Percentiles rank a stretch among this genome's conserved stretches.
These are phyloP conservation scores for Gleditsia sinensis DNA, from an alignment of 306 rosid species.

Conservation along the genomic window DNA sequence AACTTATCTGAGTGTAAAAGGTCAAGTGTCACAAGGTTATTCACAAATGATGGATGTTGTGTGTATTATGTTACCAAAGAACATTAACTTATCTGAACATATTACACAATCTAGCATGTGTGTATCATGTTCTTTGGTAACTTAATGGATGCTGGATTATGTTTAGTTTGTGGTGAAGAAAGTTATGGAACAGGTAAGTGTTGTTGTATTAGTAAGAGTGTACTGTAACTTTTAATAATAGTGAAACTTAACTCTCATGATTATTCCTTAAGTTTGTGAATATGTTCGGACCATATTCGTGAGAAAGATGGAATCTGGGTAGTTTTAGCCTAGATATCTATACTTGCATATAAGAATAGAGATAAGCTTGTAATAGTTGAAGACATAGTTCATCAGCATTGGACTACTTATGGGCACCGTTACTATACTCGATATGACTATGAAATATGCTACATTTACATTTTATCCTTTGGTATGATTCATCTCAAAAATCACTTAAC, in stretches of 20 bases:
- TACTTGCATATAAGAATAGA: constrained; percentile 84
- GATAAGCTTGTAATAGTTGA: constrained; percentile 90
- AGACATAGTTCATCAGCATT: constrained; percentile 93
- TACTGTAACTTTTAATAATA: not conserved
- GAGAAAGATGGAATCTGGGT: constrained; percentile 99
- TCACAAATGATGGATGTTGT: no score
- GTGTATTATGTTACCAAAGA: no score
- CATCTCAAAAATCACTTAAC: constrained; percentile 26
- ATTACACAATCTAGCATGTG: no score
- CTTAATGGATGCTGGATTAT: constrained; percentile 95
- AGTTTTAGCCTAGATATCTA: constrained; percentile 94
- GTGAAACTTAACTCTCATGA: constrained; percentile 26
- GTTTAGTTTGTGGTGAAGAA: constrained; percentile 97
- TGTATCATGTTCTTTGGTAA: constrained; percentile 95
- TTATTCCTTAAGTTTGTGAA: constrained; percentile 35
- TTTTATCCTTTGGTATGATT: not conserved
- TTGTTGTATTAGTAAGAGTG: constrained; percentile 24
- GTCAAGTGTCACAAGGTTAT: no score
- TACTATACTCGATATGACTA: constrained; percentile 95
- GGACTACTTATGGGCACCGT: constrained; percentile 95
- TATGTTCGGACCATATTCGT: constrained; percentile 97
- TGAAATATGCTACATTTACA: constrained; percentile 55
- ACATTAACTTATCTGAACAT: no score
- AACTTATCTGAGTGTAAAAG: no score
- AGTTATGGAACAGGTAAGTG: constrained; percentile 95